Conservation (phyloP, 768 basidiomycete species). For the Cystobasidiopsis lactophilus region DNA sequence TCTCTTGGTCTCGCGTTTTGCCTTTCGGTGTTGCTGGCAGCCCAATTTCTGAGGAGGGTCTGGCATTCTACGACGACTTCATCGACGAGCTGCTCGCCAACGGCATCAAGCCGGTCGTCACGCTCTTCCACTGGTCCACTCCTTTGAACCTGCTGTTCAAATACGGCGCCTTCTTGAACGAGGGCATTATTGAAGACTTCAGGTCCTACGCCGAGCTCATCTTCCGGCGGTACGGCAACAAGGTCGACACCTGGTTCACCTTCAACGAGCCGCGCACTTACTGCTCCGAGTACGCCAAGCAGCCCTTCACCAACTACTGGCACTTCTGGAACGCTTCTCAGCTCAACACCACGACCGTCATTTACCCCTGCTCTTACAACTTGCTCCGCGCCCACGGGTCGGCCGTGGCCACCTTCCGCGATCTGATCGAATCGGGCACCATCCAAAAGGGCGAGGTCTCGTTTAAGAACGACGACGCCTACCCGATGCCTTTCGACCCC, state of each 20-base stretch:
- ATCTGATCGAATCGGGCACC: background rate
- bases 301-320: background rate
- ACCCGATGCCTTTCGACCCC: constrained; percentile 13
- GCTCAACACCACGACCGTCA: constrained; percentile 29
- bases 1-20: constrained; percentile 35
- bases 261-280: constrained; percentile 35
- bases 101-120: constrained; percentile 33
- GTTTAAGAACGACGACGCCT: constrained; percentile 30
- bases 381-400: constrained; percentile 33
- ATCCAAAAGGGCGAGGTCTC: too few relatives aligned
- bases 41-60: constrained; percentile 32
- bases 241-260: constrained; percentile 35
- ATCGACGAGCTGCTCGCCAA: constrained; percentile 30
- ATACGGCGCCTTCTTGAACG: constrained; percentile 34
- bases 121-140: too few relatives aligned
- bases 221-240: constrained; percentile 32
- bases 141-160: constrained; percentile 32
- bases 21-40: constrained; percentile 34
- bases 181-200: constrained; percentile 31
- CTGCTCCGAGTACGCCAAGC: constrained; percentile 18
- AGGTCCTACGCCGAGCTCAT: constrained; percentile 33
- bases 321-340: constrained; percentile 16
- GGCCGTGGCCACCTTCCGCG: constrained; percentile 34
- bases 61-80: constrained; percentile 28
- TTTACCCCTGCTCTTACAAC: background rate